These are phyloP conservation scores for Talaromyces sp. DNA, from an alignment of 2,329 filamentous ascomycete species.

Conservation along the genomic window DNA sequence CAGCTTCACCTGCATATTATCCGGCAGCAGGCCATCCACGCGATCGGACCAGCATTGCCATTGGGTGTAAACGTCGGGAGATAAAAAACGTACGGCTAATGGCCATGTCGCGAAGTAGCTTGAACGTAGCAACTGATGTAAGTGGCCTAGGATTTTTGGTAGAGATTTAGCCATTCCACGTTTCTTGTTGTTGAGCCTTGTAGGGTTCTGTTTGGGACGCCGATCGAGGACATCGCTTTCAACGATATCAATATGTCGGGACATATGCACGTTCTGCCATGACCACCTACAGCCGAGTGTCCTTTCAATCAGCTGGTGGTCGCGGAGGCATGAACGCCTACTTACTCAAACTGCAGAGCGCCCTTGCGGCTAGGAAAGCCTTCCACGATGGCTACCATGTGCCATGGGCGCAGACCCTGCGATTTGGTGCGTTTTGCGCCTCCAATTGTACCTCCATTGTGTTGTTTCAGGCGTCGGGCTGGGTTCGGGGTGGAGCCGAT, in stretches of 20 bases:
- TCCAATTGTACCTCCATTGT: constrained; percentile 80
- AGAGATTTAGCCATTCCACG: constrained; percentile 5
- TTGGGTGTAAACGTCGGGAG: constrained; percentile 59
- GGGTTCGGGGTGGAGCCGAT: constrained; percentile 91
- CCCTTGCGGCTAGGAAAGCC: constrained; percentile 85
- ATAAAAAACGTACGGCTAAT: constrained; percentile 74
- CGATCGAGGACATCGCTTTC: constrained; percentile 8
- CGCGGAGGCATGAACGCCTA: constrained; percentile 14
- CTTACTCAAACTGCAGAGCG: constrained; percentile 89
- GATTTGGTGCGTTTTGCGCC: constrained; percentile 74
- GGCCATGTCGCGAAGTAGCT: constrained; percentile 81
- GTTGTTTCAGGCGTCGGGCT: constrained; percentile 76
- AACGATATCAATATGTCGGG: constrained; percentile 64
- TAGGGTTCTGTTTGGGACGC: not conserved
- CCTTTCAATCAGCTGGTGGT: not conserved
- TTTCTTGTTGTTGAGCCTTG: not conserved
- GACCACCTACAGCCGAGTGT: constrained; percentile 64
- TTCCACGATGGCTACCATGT: constrained; percentile 80
- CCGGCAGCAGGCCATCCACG: constrained; percentile 45
- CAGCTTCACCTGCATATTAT: constrained; percentile 51
- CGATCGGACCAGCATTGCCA: constrained; percentile 61
- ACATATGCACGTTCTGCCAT: constrained; percentile 78
- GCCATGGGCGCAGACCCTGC: constrained; percentile 72
- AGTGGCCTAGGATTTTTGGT: constrained; percentile 56
- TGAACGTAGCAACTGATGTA: constrained; percentile 75